Evolutionary conservation across 768 basidiomycete species (phyloP).

Genomic region (Lentinus brumalis): DNA sequence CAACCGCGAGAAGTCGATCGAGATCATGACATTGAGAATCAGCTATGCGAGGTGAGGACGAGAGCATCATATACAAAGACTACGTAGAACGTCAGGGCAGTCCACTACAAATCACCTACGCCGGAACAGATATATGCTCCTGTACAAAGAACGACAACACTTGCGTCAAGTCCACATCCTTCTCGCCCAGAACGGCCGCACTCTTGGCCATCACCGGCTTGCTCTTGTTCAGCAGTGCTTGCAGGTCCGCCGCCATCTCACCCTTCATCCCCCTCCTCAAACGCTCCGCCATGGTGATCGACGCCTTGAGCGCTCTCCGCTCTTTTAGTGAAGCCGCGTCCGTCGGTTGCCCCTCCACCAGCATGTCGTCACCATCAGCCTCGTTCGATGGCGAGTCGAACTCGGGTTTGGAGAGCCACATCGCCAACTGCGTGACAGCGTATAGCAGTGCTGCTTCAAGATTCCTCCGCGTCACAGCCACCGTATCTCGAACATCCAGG

Average conservation of each 20-base stretch:
- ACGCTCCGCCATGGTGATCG: slow-evolving; percentile 61
- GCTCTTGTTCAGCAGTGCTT: slow-evolving; percentile 63
- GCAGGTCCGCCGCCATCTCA: slow-evolving; percentile 75
- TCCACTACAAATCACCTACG: background rate
- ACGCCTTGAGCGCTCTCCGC: slow-evolving; percentile 45
- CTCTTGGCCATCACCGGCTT: slow-evolving; percentile 66
- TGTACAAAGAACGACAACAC: slow-evolving; percentile 67
- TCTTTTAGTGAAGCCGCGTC: slow-evolving; percentile 33
- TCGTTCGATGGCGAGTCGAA: slow-evolving; percentile 48
- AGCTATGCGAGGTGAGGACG: background rate
- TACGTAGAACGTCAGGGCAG: background rate
- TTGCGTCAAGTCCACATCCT: slow-evolving; percentile 56
- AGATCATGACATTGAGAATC: background rate
- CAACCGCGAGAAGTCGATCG: too few relatives aligned
- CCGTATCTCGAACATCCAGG: slow-evolving; percentile 56
- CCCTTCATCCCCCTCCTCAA: slow-evolving; percentile 77
- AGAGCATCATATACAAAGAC: slow-evolving; percentile 5
- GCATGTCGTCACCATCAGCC: slow-evolving; percentile 46
- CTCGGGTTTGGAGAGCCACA: slow-evolving; percentile 78
- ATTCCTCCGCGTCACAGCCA: slow-evolving; percentile 56
- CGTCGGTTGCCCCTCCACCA: slow-evolving; percentile 14
- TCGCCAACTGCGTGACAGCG: slow-evolving; percentile 72
- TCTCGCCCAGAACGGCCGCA: slow-evolving; percentile 43
- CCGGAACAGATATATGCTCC: slow-evolving; percentile 48
- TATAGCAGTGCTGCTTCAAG: slow-evolving; percentile 73